Evolutionary conservation across 768 basidiomycete genomes (phyloP), one percentile per base, ranked within the genome.

Genomic region (Strobilomyces dryophilus): DNA sequence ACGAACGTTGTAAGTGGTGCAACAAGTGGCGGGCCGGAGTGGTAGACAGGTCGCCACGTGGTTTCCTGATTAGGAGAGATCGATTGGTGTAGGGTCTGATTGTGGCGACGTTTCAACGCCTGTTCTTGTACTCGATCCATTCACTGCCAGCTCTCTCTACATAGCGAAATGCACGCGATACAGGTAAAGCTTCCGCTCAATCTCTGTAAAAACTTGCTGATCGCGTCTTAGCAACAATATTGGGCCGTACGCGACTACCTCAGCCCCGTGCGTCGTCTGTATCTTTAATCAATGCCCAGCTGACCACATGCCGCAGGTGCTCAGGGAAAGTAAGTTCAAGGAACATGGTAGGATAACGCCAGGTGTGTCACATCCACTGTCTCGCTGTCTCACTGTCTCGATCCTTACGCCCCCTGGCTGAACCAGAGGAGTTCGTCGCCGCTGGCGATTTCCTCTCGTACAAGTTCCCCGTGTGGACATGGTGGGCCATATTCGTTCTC

Each of bases 381-480:
- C 41, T 34, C 20, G 17, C 51, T 48, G 52, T n/a, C 57, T n/a
- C 57, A 47, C 18, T 52, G 32, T 43, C 36, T 43, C 17, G 4
- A 31, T 27, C 54, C 42, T 56, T 53, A 64, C 56, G 45, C 47
- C 48, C 18, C 34, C n/a, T n/a, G n/a, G n/a, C n/a, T n/a, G n/a
- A 27, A 47, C 15, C 67, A 90, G 95, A 99, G 83, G 97, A 98
- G 72, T 98, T 97, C 65, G 92, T 98, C 27, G 93, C 92, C 15
- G 97, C 97, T 8, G 97, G 97, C 49, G 97, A 99, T 71, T 98
- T 98, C 73, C 75, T 99, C 54, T 79, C 86, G 8, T 98, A 98
- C 83, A 99, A 99, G 76, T 99, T 99, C 72, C 92, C 92, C 11
- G 93, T 97, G 24, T 99, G 97, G 97, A 78, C 84, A 64, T 99